Percentiles rank a stretch among this genome's conserved stretches.
phyloP scores from a whole-genome alignment of 345 rosid species.

The Luvunga scandens region DNA sequence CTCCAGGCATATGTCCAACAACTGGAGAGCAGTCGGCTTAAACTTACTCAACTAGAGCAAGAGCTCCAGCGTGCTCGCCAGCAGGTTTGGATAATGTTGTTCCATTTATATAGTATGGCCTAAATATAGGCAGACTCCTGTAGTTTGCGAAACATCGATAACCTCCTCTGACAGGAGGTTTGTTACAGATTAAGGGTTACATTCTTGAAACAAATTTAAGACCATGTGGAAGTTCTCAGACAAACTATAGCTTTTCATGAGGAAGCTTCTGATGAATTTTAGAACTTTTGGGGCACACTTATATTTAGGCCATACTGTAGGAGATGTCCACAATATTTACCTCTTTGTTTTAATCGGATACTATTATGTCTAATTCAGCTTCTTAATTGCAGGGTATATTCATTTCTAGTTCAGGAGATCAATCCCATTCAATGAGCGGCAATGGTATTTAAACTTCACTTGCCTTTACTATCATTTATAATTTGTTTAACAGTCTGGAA shows the following conservation, averaged over 20 bases:
- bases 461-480: background rate
- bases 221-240: background rate
- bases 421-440: slow-evolving; percentile 84
- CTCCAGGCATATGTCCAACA: slow-evolving; percentile 90
- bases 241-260: background rate
- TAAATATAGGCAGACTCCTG: background rate
- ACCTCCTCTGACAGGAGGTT: background rate
- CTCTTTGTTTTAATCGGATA: slow-evolving; percentile 3
- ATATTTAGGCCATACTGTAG: background rate
- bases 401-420: slow-evolving; percentile 87
- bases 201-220: background rate
- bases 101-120: background rate
- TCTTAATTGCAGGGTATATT: slow-evolving; percentile 55
- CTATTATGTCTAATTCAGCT: slow-evolving; percentile 5
- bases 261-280: background rate
- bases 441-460: slow-evolving; percentile 50
- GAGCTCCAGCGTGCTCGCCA: slow-evolving; percentile 96
- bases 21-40: slow-evolving; percentile 87
- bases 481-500: background rate
- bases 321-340: background rate
- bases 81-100: slow-evolving; percentile 45
- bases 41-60: slow-evolving; percentile 85
- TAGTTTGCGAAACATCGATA: background rate
- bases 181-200: background rate
- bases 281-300: background rate